A percentile compares a stretch with the other conserved stretches of the same genome.
Conservation (phyloP, 2,329 filamentous ascomycete genomes). For the Talaromyces sp. region DNA sequence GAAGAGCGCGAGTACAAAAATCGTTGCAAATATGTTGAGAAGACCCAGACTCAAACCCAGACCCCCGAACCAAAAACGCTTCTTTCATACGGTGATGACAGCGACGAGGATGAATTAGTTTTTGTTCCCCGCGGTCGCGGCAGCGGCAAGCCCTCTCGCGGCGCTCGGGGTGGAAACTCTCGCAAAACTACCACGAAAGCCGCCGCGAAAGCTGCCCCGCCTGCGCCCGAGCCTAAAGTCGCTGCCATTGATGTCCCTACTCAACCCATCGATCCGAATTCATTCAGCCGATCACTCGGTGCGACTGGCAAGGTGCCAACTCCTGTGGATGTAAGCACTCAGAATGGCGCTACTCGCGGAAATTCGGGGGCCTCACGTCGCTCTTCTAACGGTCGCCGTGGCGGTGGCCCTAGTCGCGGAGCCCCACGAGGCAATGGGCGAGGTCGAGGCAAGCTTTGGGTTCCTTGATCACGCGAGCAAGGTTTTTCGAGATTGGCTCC, state of each 20-base stretch:
- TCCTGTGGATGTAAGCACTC: conserved; percentile 34
- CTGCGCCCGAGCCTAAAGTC: conserved; percentile 30
- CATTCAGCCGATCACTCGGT: conserved; percentile 48
- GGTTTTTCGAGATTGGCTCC: conserved; percentile 20
- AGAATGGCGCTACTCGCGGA: conserved; percentile 38
- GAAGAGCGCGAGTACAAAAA: conserved; percentile 51
- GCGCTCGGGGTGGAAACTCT: conserved; percentile 29
- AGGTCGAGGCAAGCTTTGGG: conserved; percentile 49
- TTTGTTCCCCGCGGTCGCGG: conserved; percentile 47
- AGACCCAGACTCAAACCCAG: conserved; percentile 34
- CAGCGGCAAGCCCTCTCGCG: conserved; percentile 38
- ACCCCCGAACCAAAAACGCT: conserved; percentile 45
- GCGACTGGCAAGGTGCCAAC: conserved; percentile 30
- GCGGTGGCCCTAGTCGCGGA: conserved; percentile 34
- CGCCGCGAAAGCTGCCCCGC: conserved; percentile 26
- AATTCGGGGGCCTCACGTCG: conserved; percentile 39
- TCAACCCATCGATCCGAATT: conserved; percentile 52
- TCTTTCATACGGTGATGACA: conserved; percentile 52
- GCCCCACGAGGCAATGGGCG: conserved; percentile 38
- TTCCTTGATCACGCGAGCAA: conserved; percentile 41
- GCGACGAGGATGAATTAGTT: conserved; percentile 52
- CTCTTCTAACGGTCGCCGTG: conserved; percentile 34
- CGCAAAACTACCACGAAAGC: conserved; percentile 35
- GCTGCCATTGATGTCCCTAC: conserved; percentile 47
- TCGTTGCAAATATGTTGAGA: conserved; percentile 49